A percentile compares a stretch with the other conserved stretches of the same genome.
phyloP scores from a whole-genome alignment of 306 rosid species.

The Trifolium dubium region DNA sequence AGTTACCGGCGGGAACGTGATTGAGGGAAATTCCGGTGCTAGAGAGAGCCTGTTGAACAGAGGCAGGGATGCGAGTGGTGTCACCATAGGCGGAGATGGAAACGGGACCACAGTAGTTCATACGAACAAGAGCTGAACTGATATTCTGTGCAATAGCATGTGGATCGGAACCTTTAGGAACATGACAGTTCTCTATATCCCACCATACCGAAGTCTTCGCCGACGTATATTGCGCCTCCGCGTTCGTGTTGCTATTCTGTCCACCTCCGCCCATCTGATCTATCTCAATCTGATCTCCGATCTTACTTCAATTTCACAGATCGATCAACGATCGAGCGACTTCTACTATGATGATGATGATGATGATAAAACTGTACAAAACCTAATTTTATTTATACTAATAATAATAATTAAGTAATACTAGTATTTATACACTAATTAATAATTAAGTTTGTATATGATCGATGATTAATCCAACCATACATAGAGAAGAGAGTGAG shows the following conservation, averaged over 20 bases:
- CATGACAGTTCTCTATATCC: conserved; percentile 96
- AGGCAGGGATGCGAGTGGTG: conserved; percentile 63
- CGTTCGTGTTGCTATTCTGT: conserved; percentile 30
- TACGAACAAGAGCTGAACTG: conserved; percentile 72
- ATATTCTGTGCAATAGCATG: conserved; percentile 89
- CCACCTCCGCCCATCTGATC: conserved; percentile 48
- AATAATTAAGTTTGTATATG: not conserved
- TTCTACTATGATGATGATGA: not conserved
- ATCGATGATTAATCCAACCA: not conserved
- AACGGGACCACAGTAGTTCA: conserved; percentile 80
- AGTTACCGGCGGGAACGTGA: conserved; percentile 86
- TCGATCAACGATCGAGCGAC: not conserved
- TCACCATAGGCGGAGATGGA: conserved; percentile 92
- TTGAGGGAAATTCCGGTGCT: conserved; percentile 88
- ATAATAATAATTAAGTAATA: too few species aligned
- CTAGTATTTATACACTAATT: not conserved
- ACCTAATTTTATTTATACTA: not conserved
- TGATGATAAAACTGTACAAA: not conserved
- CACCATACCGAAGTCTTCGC: conserved; percentile 95
- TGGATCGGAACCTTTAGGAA: conserved; percentile 65
- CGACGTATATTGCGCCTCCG: conserved; percentile 67
- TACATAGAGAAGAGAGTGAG: not conserved
- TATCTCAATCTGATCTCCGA: conserved; percentile 16
- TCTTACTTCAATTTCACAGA: not conserved
- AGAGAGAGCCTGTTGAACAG: conserved; percentile 86